phyloP scores from a whole-genome alignment of 495 filamentous ascomycete genomes.

The Beverwykella pulmonaria region DNA sequence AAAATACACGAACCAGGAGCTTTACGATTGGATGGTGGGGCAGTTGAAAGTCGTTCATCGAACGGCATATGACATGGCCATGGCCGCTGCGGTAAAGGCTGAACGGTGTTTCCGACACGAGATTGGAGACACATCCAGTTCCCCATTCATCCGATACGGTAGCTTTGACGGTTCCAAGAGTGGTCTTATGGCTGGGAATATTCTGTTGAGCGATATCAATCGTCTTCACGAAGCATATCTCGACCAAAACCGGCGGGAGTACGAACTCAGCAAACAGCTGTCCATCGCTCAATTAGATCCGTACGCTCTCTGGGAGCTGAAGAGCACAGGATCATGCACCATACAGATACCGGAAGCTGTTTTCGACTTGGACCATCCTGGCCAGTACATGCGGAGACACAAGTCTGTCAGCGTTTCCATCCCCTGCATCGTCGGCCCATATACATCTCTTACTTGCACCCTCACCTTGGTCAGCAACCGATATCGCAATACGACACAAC shows the following conservation, averaged over 20 bases:
- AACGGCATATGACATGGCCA: too few relatives aligned
- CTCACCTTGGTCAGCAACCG: not conserved
- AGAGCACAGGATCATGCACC: not conserved
- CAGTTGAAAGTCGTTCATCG: too few relatives aligned
- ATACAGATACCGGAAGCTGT: slow-evolving; percentile 4
- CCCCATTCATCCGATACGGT: too few relatives aligned
- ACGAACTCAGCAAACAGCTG: not conserved
- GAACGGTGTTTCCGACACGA: too few relatives aligned
- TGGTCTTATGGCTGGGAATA: too few relatives aligned
- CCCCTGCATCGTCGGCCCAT: slow-evolving; percentile 39
- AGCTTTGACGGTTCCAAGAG: too few relatives aligned
- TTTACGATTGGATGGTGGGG: not conserved
- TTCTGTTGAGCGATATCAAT: too few relatives aligned
- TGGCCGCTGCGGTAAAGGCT: too few relatives aligned
- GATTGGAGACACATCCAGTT: too few relatives aligned
- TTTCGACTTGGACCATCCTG: slow-evolving; percentile 39
- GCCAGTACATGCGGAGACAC: slow-evolving; percentile 43
- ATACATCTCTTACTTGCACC: slow-evolving; percentile 10
- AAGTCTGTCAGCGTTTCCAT: slow-evolving; percentile 34
- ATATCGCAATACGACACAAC: not conserved
- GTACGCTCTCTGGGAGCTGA: not conserved
- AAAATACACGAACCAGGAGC: not conserved
- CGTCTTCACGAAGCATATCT: too few relatives aligned
- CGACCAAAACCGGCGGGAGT: not conserved
- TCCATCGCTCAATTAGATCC: not conserved